phyloP scores from a whole-genome alignment of 352 stramenopile species.

The Pythium graminicola region DNA sequence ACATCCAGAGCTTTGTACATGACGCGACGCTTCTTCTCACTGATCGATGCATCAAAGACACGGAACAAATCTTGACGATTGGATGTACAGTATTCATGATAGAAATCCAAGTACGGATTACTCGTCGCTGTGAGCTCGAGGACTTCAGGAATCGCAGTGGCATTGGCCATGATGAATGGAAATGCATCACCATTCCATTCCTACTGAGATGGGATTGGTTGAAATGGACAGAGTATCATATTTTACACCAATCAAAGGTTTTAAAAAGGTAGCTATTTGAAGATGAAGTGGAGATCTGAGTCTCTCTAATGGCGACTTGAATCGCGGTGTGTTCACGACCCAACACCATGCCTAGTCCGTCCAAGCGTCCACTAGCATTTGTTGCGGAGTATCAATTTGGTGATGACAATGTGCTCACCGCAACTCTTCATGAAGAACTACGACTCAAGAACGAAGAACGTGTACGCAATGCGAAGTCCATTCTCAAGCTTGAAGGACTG shows the following conservation, averaged over 20 bases:
- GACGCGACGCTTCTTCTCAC: slow-evolving; percentile 53
- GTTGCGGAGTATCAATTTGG: slow-evolving; percentile 60
- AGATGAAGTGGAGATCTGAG: background rate
- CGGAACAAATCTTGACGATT: slow-evolving; percentile 48
- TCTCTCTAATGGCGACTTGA: too few relatives aligned
- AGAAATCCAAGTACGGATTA: slow-evolving; percentile 83
- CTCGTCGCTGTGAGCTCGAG: slow-evolving; percentile 51
- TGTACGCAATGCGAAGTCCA: slow-evolving; percentile 38
- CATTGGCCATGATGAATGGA: slow-evolving; percentile 12
- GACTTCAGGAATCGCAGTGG: slow-evolving; percentile 19
- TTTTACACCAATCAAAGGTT: slow-evolving; percentile 1
- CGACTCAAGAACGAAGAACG: slow-evolving; percentile 41
- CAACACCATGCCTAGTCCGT: slow-evolving; percentile 40
- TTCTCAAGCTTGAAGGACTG: slow-evolving; percentile 30
- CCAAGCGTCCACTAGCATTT: slow-evolving; percentile 40
- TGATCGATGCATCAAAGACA: slow-evolving; percentile 68
- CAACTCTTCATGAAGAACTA: slow-evolving; percentile 37
- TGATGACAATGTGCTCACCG: slow-evolving; percentile 54
- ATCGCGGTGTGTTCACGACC: too few relatives aligned
- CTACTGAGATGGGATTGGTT: slow-evolving; percentile 1
- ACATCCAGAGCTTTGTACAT: slow-evolving; percentile 74
- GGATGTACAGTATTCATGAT: slow-evolving; percentile 52
- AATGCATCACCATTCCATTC: too few relatives aligned
- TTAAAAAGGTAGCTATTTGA: slow-evolving; percentile 17
- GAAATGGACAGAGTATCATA: background rate